Evolutionary conservation across 805 yeast genomes (phyloP).

Genomic region (Dipodascus albidus): DNA sequence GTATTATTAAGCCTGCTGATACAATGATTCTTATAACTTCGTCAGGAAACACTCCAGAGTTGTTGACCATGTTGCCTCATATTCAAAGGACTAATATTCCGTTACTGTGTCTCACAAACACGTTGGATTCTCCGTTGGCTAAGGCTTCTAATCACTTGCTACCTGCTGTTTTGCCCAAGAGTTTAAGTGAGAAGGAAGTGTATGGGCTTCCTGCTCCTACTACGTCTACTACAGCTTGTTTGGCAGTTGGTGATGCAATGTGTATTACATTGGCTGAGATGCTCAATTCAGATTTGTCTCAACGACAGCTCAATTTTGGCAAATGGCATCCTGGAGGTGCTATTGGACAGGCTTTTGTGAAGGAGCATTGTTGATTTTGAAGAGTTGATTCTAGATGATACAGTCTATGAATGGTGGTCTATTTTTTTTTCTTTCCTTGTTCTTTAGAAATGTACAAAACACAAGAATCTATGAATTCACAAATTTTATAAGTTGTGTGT

Average conservation of each 20-base stretch:
- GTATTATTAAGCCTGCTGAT: slow-evolving; percentile 43
- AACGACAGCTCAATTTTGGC: slow-evolving; percentile 48
- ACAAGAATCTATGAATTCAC: background rate
- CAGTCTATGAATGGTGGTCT: too few species aligned
- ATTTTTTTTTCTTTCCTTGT: background rate
- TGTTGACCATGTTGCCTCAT: slow-evolving; percentile 45
- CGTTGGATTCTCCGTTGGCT: slow-evolving; percentile 44
- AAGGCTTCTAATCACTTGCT: slow-evolving; percentile 41
- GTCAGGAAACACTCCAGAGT: slow-evolving; percentile 76
- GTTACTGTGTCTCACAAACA: slow-evolving; percentile 53
- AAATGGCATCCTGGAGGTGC: slow-evolving; percentile 87
- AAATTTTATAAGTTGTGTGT: background rate
- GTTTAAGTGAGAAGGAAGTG: slow-evolving; percentile 45
- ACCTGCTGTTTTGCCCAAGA: slow-evolving; percentile 49
- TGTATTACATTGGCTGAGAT: slow-evolving; percentile 63
- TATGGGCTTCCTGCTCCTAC: slow-evolving; percentile 87
- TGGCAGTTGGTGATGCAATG: slow-evolving; percentile 69
- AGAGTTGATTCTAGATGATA: too few species aligned
- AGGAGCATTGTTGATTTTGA: too few species aligned
- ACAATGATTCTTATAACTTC: slow-evolving; percentile 63
- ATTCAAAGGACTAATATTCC: slow-evolving; percentile 38
- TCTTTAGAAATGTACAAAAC: background rate
- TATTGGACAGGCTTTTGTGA: slow-evolving; percentile 46
- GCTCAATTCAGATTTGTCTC: slow-evolving; percentile 42
- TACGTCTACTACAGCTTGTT: slow-evolving; percentile 63